Percentiles rank a stretch among this genome's conserved stretches.
Conservation (phyloP, 805 yeast genomes). For the Saitoella complicata region DNA sequence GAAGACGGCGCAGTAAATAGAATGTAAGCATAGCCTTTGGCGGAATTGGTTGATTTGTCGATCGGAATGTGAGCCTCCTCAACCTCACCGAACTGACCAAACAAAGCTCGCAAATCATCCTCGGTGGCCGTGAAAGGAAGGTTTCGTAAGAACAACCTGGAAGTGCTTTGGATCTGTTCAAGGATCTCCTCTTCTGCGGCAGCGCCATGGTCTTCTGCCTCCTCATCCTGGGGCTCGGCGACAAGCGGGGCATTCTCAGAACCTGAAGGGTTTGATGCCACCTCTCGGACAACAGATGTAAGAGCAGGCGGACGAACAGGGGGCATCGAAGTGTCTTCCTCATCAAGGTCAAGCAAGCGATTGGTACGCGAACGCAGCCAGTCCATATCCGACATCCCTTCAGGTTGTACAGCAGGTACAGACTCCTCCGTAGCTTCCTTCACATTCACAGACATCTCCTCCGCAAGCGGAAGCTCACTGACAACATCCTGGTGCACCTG, state of each 20-base stretch:
- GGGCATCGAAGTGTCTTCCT: neutral
- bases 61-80: constrained; percentile 76
- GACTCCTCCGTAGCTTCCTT: neutral
- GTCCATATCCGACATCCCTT: constrained; percentile 13
- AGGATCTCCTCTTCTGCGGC: constrained; percentile 6
- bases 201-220: constrained; percentile 2
- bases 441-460: neutral
- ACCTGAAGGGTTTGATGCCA: neutral
- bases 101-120: constrained; percentile 53
- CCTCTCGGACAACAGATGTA: neutral
- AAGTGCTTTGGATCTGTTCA: constrained; percentile 39
- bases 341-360: constrained; percentile 7
- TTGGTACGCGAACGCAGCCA: constrained; percentile 13
- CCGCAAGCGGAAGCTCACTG: neutral
- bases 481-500: constrained; percentile 2
- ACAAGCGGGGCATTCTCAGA: constrained; percentile 4
- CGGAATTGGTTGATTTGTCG: constrained; percentile 75
- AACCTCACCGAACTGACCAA: constrained; percentile 49
- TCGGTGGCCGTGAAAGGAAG: constrained; percentile 67
- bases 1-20: constrained; percentile 50
- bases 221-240: neutral
- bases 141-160: constrained; percentile 77
- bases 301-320: neutral
- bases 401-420: neutral
- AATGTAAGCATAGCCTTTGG: constrained; percentile 86